phyloP scores from a whole-genome alignment of 140 eudicot genomes.

The Eryngium alpinum region DNA sequence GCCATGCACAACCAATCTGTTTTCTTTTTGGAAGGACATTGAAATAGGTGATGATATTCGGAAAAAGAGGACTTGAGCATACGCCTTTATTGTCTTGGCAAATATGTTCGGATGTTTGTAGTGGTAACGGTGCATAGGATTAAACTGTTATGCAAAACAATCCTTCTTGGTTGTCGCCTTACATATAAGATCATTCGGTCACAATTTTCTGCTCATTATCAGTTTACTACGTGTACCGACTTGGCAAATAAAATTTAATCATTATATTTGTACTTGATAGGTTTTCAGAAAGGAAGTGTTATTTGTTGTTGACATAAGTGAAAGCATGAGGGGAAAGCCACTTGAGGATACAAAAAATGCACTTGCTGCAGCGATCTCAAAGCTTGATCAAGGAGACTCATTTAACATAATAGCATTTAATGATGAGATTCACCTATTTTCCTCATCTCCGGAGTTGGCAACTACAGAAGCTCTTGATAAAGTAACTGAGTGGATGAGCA shows the following conservation, averaged over 20 bases:
- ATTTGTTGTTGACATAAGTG: conserved; percentile 76
- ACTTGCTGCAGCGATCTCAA: conserved; percentile 44
- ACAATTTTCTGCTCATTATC: not conserved
- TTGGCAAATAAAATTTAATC: not conserved
- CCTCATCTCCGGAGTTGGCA: conserved; percentile 61
- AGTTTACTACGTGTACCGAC: not conserved
- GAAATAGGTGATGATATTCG: not conserved
- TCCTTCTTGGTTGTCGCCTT: not conserved
- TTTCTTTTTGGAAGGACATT: not conserved
- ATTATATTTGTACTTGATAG: conserved; percentile 29
- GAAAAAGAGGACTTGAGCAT: not conserved
- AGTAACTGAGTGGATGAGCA: conserved; percentile 60
- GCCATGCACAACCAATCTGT: not conserved
- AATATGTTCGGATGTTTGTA: not conserved
- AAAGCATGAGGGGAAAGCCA: conserved; percentile 77
- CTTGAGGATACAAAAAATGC: conserved; percentile 72
- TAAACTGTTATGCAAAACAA: not conserved
- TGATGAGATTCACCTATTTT: conserved; percentile 45
- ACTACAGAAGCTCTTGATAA: conserved; percentile 44
- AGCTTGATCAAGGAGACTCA: conserved; percentile 55
- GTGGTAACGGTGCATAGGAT: not conserved
- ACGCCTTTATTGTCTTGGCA: not conserved
- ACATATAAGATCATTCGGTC: not conserved
- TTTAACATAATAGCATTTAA: conserved; percentile 70
- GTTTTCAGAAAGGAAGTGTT: conserved; percentile 60